Base-by-base conservation (phyloP, 2,329 filamentous ascomycete species). In the Helicocarpus griseus region DNA sequence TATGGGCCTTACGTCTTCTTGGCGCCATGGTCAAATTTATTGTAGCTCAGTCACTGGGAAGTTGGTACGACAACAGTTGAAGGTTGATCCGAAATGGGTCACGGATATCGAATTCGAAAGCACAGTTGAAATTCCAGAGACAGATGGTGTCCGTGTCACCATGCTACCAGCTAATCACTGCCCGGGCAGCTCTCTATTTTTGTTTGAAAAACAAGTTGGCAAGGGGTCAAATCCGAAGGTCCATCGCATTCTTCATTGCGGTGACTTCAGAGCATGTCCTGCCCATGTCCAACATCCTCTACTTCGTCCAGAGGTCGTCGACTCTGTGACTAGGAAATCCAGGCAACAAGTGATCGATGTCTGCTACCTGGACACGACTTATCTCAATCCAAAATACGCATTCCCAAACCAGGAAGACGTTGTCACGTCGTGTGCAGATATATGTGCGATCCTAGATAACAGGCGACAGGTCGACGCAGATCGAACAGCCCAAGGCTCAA, bases 161-260 rank as follows among this genome's bases (percentile, higher is more conserved):
- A 95, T 97, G 89, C 89, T 98, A 29, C 83, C 88, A 2, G 93
- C 93, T 11, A 98, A 98, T 60, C 93, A 98, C 64, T 98, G 93
- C 60, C 93, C 93, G 0, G 93, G 93, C 0, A 96, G 89, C 61
- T 95, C 91, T 0, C 71, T 98, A 1, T 98, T 94, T 61, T 75
- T 98, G 0, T 97, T 96, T 58, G 86, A 96, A 65, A 96, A 95
- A 65, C 70, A 72, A 0, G 70, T 85, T 11, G 80, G 80, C 1
- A 82, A 79, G 58, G 79, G 82, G 0, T 69, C 75, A 13, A 81
- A 74, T 40, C 69, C 77, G 2, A 82, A 79, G 48, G 67, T 79
- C 2, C 89, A 95, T 58, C 81, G 93, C 3, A 85, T 98, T 38
- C 73, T 98, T 6, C 93, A 98, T 64, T 98, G 93, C 63, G 93